These are phyloP conservation scores for Globisporangium ultimum DNA, from an alignment of 352 stramenopile genomes.

Conservation along the genomic window DNA sequence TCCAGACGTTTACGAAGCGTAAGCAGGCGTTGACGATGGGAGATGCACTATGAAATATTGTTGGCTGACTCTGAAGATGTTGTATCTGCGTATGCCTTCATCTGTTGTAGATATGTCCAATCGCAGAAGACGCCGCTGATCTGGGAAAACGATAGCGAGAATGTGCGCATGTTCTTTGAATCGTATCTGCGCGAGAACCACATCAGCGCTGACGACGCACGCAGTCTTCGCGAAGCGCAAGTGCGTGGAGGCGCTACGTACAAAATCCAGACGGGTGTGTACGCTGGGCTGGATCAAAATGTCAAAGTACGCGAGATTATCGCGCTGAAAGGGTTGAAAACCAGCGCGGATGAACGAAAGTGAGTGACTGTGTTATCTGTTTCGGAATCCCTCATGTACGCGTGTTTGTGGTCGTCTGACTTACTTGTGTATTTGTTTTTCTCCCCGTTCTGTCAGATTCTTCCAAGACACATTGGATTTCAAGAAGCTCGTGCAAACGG, in stretches of 20 bases:
- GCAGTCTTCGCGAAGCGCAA: constrained; percentile 61
- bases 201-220: constrained; percentile 66
- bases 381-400: not conserved
- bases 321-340: constrained; percentile 70
- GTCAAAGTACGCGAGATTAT: constrained; percentile 79
- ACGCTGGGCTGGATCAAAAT: constrained; percentile 75
- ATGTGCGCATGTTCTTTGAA: constrained; percentile 77
- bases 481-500: constrained; percentile 57
- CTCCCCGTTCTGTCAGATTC: constrained; percentile 21
- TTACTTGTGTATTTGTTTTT: not conserved
- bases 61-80: not conserved
- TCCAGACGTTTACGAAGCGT: constrained; percentile 73
- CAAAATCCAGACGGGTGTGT: constrained; percentile 72
- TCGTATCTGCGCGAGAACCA: constrained; percentile 75
- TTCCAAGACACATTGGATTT: constrained; percentile 71
- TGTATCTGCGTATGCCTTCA: not conserved
- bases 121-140: constrained; percentile 53
- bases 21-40: constrained; percentile 1
- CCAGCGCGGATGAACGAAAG: constrained; percentile 52
- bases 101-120: constrained; percentile 51
- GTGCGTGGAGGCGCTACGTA: constrained; percentile 71
- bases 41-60: no score
- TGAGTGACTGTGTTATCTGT: constrained; percentile 14
- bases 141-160: constrained; percentile 82
- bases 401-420: no score